Conservation (phyloP, 768 basidiomycete genomes). For the Leccinum olivaceopallidum region DNA sequence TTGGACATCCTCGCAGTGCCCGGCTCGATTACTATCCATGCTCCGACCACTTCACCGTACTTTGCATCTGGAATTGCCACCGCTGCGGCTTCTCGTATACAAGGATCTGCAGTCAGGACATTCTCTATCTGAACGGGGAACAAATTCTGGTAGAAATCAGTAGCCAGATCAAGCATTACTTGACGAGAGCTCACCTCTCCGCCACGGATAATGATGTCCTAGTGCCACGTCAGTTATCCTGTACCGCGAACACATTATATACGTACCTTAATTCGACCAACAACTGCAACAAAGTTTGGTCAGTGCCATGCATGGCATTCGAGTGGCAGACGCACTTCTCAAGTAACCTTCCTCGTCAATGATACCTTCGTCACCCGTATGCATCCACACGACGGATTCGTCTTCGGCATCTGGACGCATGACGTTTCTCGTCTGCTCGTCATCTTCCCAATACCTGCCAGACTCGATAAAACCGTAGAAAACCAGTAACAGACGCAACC, state of each 20-base stretch:
- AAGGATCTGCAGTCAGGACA: conserved; percentile 52
- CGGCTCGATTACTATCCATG: conserved; percentile 64
- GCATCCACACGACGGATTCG: conserved; percentile 71
- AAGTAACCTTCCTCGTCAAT: conserved; percentile 84
- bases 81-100: conserved; percentile 70
- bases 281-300: conserved; percentile 47
- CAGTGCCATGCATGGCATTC: neutral
- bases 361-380: conserved; percentile 79
- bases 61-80: conserved; percentile 67
- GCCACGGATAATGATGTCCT: conserved; percentile 86
- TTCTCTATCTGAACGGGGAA: conserved; percentile 88
- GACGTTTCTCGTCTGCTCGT: conserved; percentile 59
- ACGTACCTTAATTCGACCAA: conserved; percentile 74
- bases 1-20: conserved; percentile 36
- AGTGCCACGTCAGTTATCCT: conserved; percentile 3
- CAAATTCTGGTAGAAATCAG: conserved; percentile 54
- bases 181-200: conserved; percentile 57
- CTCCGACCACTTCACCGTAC: conserved; percentile 81
- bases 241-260: neutral
- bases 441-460: conserved; percentile 74
- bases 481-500: neutral
- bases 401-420: conserved; percentile 55
- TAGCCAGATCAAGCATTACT: too few species aligned
- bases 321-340: conserved; percentile 46
- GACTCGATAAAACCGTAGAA: neutral